Conservation (phyloP, 257 asterid species). For the Orobanche coerulescens region DNA sequence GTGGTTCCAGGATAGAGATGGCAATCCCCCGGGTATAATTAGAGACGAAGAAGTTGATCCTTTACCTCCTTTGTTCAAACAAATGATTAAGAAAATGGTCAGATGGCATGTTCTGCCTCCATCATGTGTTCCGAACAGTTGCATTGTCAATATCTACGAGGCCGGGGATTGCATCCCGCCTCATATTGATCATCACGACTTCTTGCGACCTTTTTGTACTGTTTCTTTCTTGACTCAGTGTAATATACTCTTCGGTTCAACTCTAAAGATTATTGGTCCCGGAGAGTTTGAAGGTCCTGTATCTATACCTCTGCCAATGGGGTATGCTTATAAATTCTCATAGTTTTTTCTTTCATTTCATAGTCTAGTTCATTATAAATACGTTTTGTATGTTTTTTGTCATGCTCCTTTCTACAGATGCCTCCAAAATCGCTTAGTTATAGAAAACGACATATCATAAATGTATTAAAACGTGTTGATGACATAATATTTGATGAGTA, state of each 20-base stretch:
- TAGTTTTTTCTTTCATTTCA: too few species aligned
- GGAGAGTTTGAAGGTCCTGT: constrained; percentile 69
- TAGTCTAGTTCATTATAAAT: too few species aligned
- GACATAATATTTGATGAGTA: too few species aligned
- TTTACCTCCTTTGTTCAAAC: constrained; percentile 53
- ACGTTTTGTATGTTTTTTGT: too few species aligned
- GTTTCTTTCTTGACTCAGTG: constrained; percentile 72
- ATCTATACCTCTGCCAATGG: constrained; percentile 63
- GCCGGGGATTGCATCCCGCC: constrained; percentile 95
- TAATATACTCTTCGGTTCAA: constrained; percentile 59
- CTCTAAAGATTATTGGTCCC: constrained; percentile 43
- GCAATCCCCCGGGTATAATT: constrained; percentile 78
- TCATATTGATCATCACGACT: constrained; percentile 84
- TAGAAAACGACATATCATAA: too few species aligned
- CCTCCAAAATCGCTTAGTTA: too few species aligned
- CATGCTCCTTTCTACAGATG: too few species aligned
- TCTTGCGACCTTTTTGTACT: constrained; percentile 74
- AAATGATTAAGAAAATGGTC: constrained; percentile 64
- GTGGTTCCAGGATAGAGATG: constrained; percentile 49
- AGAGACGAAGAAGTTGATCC: constrained; percentile 62
- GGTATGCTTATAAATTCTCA: too few species aligned
- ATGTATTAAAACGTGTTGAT: too few species aligned
- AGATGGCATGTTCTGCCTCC: constrained; percentile 69
- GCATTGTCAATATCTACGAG: constrained; percentile 78
- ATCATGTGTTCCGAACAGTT: constrained; percentile 70